Evolutionary conservation across 306 rosid genomes (phyloP).

Genomic region (Inga leiocalycina): DNA sequence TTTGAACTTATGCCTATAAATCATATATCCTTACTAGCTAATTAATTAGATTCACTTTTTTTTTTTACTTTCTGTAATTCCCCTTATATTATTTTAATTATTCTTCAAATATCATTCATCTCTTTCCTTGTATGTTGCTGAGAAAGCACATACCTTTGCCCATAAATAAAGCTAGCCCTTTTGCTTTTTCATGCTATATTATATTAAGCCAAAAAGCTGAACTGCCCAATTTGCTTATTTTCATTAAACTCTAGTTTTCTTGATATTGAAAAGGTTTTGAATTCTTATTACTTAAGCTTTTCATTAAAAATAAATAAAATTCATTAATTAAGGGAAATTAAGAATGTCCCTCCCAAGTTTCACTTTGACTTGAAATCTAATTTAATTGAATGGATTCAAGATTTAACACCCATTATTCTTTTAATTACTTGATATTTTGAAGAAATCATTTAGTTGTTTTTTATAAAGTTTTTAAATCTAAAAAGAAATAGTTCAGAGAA

Average conservation of each 20-base stretch:
- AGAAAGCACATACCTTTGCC: slow-evolving; percentile 32
- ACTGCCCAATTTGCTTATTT: background rate
- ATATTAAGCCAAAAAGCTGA: background rate
- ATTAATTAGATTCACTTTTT: background rate
- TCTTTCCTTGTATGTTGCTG: background rate
- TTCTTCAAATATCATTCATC: background rate
- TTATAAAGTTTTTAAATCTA: background rate
- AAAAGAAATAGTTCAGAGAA: background rate
- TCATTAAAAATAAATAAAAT: background rate
- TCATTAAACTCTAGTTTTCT: background rate
- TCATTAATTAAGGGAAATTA: background rate
- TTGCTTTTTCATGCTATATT: background rate
- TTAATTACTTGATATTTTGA: background rate
- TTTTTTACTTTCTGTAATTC: background rate
- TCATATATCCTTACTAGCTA: background rate
- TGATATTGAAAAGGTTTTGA: background rate
- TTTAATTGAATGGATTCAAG: background rate
- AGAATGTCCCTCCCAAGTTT: background rate
- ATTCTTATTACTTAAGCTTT: too few species aligned
- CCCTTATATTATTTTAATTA: background rate
- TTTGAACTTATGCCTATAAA: background rate
- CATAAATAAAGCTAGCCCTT: background rate
- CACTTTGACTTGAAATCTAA: background rate
- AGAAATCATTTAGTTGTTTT: background rate
- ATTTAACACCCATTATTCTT: background rate